Base-by-base conservation (phyloP, 257 asterid species). In the Avicennia marina region DNA sequence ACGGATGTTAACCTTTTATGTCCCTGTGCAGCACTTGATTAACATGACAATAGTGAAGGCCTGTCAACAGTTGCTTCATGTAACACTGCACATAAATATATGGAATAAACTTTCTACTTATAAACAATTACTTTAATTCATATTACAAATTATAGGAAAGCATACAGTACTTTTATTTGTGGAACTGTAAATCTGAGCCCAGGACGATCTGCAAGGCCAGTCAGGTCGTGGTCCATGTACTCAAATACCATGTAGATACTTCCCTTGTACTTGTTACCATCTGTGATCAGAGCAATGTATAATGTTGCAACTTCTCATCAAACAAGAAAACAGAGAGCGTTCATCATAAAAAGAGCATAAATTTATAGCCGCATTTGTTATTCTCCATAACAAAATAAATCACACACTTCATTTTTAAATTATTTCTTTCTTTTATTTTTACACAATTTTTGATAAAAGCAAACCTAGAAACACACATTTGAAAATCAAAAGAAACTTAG, bases 11-110 rank as follows among this genome's bases (percentile, higher is more conserved):
- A 90, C 98, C 98, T 90, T 90, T 90, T 55, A 90, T 87, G 68
- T 87, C 98, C 75, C 98, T 78, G 78, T 90, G 98, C 71, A 90
- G 98, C 65, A 90, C 96, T 70, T 90, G 96, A 76, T 90, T 85
- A 52, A 81, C 74, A 52, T 90, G 98, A 67, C 98, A 90, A 62
- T 90, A 90, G 70, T 90, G 91, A 58, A 90, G 98, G 56, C 98
- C 98, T 13, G 90, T 87, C 61, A 90, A 87, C 56, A 90, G 81
- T 72, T 90, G 98, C 85, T 62, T 87, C 98, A 90, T 90, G 75
- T 87, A 90, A 74, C 96, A 90, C 98, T 90, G 82, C 32, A 71
- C 73, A 70, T 18, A 32, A 59, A 71, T 19, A 53, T 21, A 17
- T 29, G 65, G 26, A 69, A 73, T 62, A 21, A 64, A 47, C 42